Evolutionary conservation across 768 basidiomycete species (phyloP).

Genomic region (Psilocybe cubensis): DNA sequence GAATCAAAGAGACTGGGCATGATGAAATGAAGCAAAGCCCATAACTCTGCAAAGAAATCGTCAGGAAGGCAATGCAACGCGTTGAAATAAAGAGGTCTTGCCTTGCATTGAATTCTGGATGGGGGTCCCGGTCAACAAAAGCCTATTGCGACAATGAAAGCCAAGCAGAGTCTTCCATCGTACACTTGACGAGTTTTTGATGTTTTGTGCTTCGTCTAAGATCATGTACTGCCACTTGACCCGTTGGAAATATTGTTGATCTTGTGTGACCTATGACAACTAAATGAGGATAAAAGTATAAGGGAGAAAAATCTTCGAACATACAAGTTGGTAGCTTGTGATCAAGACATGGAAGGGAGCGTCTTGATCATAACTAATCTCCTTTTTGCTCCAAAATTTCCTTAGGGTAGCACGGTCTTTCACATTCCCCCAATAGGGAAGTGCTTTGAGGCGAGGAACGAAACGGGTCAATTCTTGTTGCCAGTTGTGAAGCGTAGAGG

Average conservation of each 20-base stretch:
- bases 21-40: conserved; percentile 99
- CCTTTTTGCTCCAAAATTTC: conserved; percentile 98
- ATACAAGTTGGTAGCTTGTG: conserved; percentile 93
- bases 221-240: conserved; percentile 99
- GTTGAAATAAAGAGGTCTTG: conserved; percentile 40
- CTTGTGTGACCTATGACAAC: conserved; percentile 77
- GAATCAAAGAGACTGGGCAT: conserved; percentile 99
- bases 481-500: conserved; percentile 98
- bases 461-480: conserved; percentile 98
- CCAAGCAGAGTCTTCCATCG: conserved; percentile 97
- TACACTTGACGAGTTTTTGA: conserved; percentile 95
- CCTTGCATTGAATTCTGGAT: conserved; percentile 99
- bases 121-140: conserved; percentile 95
- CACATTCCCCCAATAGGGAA: conserved; percentile 98
- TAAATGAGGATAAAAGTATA: not conserved
- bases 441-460: conserved; percentile 88
- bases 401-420: conserved; percentile 94
- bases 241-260: conserved; percentile 96
- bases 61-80: too few relatives aligned
- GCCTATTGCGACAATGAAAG: conserved; percentile 93
- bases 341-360: conserved; percentile 97
- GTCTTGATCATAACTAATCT: conserved; percentile 92
- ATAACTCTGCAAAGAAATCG: conserved; percentile 66
- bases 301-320: conserved; percentile 29
- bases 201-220: conserved; percentile 99